These are phyloP conservation scores for Neurospora sp. DNA, from an alignment of 495 filamentous ascomycete genomes.

Conservation along the genomic window DNA sequence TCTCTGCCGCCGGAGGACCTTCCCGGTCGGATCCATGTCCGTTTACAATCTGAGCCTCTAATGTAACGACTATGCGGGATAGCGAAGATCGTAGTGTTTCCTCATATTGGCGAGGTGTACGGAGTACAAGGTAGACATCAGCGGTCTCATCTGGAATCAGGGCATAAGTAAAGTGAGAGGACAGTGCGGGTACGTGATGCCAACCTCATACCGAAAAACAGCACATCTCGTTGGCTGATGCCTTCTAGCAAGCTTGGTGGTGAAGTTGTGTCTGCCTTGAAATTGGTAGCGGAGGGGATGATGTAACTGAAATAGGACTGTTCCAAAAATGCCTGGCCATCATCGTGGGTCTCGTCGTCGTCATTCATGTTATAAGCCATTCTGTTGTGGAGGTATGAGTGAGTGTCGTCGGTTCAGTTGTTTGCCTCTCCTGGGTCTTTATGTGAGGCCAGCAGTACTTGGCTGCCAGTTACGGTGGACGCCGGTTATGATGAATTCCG, in stretches of 20 bases:
- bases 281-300: conserved; percentile 58
- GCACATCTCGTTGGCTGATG: conserved; percentile 40
- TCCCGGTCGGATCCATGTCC: conserved; percentile 36
- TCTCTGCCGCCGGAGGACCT: conserved; percentile 46
- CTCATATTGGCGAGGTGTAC: conserved; percentile 54
- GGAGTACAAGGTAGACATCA: conserved; percentile 60
- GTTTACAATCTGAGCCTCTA: conserved; percentile 66
- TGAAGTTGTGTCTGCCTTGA: conserved; percentile 51
- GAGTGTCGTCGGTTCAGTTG: background rate
- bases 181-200: conserved; percentile 16
- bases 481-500: background rate
- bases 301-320: conserved; percentile 68
- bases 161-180: conserved; percentile 51
- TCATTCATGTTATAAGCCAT: conserved; percentile 2
- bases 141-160: conserved; percentile 67
- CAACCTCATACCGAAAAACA: conserved; percentile 58
- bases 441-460: background rate
- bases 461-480: background rate
- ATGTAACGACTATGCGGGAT: conserved; percentile 50
- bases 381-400: conserved; percentile 6
- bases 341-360: conserved; percentile 1
- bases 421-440: background rate
- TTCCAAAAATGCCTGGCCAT: conserved; percentile 50
- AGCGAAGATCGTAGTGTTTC: conserved; percentile 49
- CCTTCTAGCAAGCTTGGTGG: conserved; percentile 5